Conservation (phyloP, 352 stramenopile species). For the Globisporangium viniferum region DNA sequence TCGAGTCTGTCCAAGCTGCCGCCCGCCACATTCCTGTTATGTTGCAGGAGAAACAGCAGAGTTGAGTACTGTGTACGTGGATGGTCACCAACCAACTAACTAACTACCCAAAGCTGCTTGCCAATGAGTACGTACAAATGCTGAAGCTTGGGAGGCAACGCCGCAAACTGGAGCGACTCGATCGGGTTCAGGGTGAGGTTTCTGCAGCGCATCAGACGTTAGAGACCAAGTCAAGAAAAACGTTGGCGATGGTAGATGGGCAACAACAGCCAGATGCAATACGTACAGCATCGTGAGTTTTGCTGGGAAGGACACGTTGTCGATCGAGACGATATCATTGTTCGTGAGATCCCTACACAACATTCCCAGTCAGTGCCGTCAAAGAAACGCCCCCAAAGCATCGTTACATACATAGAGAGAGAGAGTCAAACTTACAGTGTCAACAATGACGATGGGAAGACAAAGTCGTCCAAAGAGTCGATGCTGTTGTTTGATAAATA, state of each 20-base stretch:
- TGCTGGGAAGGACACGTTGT: conserved; percentile 1
- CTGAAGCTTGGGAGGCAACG: conserved; percentile 21
- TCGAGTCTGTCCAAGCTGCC: conserved; percentile 19
- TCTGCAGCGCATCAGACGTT: conserved; percentile 8
- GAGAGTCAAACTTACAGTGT: conserved; percentile 6
- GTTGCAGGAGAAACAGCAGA: background rate
- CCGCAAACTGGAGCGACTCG: conserved; percentile 23
- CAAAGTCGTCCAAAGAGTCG: conserved; percentile 19
- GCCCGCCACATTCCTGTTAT: conserved; percentile 10
- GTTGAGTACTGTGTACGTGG: background rate
- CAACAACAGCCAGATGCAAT: conserved; percentile 8
- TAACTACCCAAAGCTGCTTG: background rate
- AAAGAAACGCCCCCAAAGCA: background rate
- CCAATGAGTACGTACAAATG: conserved; percentile 23
- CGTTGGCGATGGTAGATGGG: conserved; percentile 7
- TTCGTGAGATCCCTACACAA: conserved; percentile 1
- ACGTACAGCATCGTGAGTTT: conserved; percentile 13
- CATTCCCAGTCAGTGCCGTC: background rate
- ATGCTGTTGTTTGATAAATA: conserved; percentile 41
- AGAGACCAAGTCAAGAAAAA: background rate
- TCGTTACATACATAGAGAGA: background rate
- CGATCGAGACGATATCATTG: conserved; percentile 6
- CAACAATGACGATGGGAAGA: conserved; percentile 26
- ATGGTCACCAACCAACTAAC: background rate
- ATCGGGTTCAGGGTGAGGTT: conserved; percentile 38